Percentiles rank a stretch among this genome's conserved stretches.
Conservation (phyloP, 2,329 filamentous ascomycete species). For the Exophiala sp. region DNA sequence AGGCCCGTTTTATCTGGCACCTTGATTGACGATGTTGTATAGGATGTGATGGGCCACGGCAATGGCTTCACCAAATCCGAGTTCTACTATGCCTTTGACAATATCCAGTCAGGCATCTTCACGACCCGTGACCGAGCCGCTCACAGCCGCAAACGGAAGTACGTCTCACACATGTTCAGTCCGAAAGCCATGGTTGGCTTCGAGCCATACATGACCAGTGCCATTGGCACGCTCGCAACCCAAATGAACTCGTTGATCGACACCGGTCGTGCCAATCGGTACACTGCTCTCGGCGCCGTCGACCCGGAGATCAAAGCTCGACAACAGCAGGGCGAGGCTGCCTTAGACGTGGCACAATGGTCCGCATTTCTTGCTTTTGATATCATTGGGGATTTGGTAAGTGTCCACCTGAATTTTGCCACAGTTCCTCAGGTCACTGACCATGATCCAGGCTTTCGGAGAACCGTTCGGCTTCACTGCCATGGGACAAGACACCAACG, state of each 20-base stretch:
- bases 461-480: constrained; percentile 29
- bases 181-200: constrained; percentile 33
- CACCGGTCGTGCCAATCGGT: constrained; percentile 6
- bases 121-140: constrained; percentile 34
- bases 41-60: constrained; percentile 30
- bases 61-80: constrained; percentile 35
- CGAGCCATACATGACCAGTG: constrained; percentile 33
- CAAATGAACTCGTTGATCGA: constrained; percentile 25
- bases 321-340: neutral
- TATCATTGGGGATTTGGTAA: constrained; percentile 3
- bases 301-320: neutral
- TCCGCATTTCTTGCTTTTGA: constrained; percentile 4
- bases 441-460: constrained; percentile 29
- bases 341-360: constrained; percentile 1
- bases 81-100: constrained; percentile 36
- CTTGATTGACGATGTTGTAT: neutral
- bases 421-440: constrained; percentile 2
- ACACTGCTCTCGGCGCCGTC: neutral
- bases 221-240: constrained; percentile 22
- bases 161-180: constrained; percentile 36
- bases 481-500: constrained; percentile 10
- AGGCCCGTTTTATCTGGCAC: neutral
- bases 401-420: neutral
- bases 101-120: constrained; percentile 35
- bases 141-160: constrained; percentile 36